A percentile compares a stretch with the other conserved stretches of the same genome.
These are phyloP conservation scores for Leccinum variicolor DNA, from an alignment of 768 basidiomycete species.

Conservation along the genomic window DNA sequence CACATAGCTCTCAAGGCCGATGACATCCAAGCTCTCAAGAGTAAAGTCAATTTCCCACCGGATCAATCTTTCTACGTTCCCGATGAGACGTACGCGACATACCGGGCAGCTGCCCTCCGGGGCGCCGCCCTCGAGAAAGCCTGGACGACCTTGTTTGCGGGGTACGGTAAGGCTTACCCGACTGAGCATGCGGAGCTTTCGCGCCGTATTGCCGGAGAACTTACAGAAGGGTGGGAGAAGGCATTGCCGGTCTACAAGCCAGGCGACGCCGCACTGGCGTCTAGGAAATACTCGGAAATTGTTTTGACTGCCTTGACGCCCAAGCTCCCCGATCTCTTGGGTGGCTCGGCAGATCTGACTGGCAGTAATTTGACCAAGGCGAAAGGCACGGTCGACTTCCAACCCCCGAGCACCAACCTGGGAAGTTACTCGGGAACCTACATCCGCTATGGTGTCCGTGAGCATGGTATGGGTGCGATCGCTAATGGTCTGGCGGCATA, in stretches of 20 bases:
- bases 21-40: slow-evolving; percentile 80
- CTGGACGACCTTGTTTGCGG: slow-evolving; percentile 67
- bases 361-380: slow-evolving; percentile 89
- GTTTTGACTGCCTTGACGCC: slow-evolving; percentile 74
- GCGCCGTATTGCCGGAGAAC: slow-evolving; percentile 78
- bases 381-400: slow-evolving; percentile 86
- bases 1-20: slow-evolving; percentile 83
- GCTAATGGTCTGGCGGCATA: slow-evolving; percentile 89
- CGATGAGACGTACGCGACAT: slow-evolving; percentile 64
- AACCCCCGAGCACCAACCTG: slow-evolving; percentile 79
- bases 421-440: slow-evolving; percentile 86
- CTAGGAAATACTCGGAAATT: slow-evolving; percentile 91
- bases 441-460: slow-evolving; percentile 95
- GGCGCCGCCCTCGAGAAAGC: slow-evolving; percentile 71
- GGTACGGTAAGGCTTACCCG: slow-evolving; percentile 78
- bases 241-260: slow-evolving; percentile 81
- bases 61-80: slow-evolving; percentile 79
- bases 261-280: slow-evolving; percentile 80
- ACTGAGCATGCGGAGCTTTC: slow-evolving; percentile 82
- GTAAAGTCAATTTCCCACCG: slow-evolving; percentile 78
- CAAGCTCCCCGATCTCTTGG: slow-evolving; percentile 78
- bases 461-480: slow-evolving; percentile 96
- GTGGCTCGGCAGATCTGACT: slow-evolving; percentile 92
- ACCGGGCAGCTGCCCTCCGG: slow-evolving; percentile 61
- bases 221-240: slow-evolving; percentile 87